A percentile compares a stretch with the other conserved stretches of the same genome.
Conservation (phyloP, 2,329 filamentous ascomycete species). For the Pyrenophora graminea region DNA sequence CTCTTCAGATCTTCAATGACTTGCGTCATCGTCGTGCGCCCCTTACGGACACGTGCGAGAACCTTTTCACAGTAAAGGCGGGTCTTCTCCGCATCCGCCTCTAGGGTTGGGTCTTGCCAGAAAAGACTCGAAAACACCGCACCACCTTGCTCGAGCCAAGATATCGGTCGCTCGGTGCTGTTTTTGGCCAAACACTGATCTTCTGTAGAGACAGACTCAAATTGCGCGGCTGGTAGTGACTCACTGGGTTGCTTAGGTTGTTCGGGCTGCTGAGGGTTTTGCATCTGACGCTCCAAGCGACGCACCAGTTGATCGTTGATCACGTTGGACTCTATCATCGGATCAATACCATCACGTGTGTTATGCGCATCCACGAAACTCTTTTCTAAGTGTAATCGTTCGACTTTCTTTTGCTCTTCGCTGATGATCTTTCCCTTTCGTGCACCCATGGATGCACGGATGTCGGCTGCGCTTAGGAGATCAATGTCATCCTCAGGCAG, state of each 20-base stretch:
- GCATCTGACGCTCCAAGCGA: slow-evolving; percentile 28
- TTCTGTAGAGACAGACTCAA: not conserved
- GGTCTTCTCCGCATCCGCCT: slow-evolving; percentile 27
- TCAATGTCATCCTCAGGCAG: slow-evolving; percentile 49
- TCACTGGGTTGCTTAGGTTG: not conserved
- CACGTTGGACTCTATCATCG: slow-evolving; percentile 30
- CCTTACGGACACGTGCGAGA: slow-evolving; percentile 24
- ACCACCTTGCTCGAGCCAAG: slow-evolving; percentile 35
- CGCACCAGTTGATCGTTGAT: slow-evolving; percentile 39
- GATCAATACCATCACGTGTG: slow-evolving; percentile 19
- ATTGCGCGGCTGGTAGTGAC: not conserved
- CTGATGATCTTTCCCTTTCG: slow-evolving; percentile 17
- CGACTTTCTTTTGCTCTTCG: slow-evolving; percentile 19
- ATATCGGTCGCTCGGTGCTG: slow-evolving; percentile 36
- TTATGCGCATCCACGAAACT: slow-evolving; percentile 25
- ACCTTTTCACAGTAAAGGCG: slow-evolving; percentile 27
- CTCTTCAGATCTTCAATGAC: slow-evolving; percentile 31
- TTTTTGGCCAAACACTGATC: slow-evolving; percentile 21
- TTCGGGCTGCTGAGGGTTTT: slow-evolving; percentile 9
- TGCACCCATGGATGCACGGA: slow-evolving; percentile 50
- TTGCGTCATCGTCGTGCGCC: slow-evolving; percentile 26
- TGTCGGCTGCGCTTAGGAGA: slow-evolving; percentile 46
- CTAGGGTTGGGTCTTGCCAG: slow-evolving; percentile 39
- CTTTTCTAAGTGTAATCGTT: slow-evolving; percentile 34
- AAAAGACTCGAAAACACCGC: slow-evolving; percentile 33